Evolutionary conservation across 2,329 filamentous ascomycete genomes (phyloP), one percentile per base, ranked within the genome.

Genomic region (Diaporthe longicolla): DNA sequence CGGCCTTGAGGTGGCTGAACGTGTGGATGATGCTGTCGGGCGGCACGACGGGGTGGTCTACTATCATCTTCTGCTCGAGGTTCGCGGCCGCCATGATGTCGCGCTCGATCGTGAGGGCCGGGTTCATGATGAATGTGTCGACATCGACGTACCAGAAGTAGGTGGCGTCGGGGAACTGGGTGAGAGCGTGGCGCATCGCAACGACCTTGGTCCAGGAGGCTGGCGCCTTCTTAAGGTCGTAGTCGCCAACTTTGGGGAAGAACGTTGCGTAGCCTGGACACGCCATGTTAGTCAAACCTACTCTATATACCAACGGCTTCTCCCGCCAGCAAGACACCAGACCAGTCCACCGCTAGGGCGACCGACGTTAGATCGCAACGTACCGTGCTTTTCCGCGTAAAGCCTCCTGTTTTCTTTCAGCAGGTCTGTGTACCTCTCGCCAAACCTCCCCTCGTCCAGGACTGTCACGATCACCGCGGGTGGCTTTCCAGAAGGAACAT

Each of bases 11-110:
- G 80, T 97, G 93, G 21, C 89, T 86, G 81, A 97, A 98, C 0
- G 97, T 98, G 86, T 94, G 96, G 85, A 99, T 98, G 79, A 99
- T 95, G 84, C 95, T 97, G 84, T 98, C 95, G 0, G 97, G 97
- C 2, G 96, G 97, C 11, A 98, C 96, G 68, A 99, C 91, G 8
- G 97, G 91, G 71, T 92, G 89, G 82, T 98, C 94, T 81, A 92
- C 93, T 78, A 97, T 90, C 94, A 98, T 98, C 73, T 94, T 82
- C 29, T 87, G 87, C 79, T 97, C 93, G 63, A 99, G 87, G 72
- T 87, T 90, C 70, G 86, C 85, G 15, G 91, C 84, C 15, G 90
- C 86, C 82, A 97, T 90, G 52, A 99, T 84, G 78, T 94, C 90
- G 1, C 90, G 87, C 77, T 95, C 91, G 45, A 98, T 84, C 19